Conservation (phyloP, 306 rosid genomes). For the Malus sieversii region DNA sequence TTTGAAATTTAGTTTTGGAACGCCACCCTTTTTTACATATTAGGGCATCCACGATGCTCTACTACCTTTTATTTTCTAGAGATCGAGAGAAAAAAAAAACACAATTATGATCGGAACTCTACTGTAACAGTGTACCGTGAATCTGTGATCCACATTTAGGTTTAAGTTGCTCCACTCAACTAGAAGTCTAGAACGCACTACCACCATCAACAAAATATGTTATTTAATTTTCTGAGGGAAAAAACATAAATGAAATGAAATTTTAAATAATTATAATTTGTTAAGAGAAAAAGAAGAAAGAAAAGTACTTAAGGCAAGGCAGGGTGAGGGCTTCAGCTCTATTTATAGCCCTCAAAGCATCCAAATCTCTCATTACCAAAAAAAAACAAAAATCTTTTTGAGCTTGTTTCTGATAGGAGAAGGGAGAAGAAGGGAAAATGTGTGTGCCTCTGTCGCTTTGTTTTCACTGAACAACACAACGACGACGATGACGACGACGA, state of each 20-base stretch:
- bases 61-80: not conserved
- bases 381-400: not conserved
- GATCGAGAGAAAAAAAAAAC: not conserved
- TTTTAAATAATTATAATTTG: not conserved
- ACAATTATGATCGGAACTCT: not conserved
- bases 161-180: too few species aligned
- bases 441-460: not conserved
- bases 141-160: too few species aligned
- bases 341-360: not conserved
- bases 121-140: too few species aligned
- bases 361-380: not conserved
- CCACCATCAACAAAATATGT: not conserved
- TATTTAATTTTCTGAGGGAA: not conserved
- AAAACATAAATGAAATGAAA: not conserved
- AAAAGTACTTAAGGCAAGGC: too few species aligned
- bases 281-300: too few species aligned
- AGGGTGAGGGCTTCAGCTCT: not conserved
- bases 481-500: conserved; percentile 24
- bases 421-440: not conserved
- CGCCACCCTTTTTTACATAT: not conserved
- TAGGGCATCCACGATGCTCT: not conserved
- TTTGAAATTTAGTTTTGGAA: not conserved
- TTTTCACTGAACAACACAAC: conserved; percentile 6
- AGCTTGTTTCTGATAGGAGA: not conserved
- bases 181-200: conserved; percentile 7